phyloP scores from a whole-genome alignment of 768 basidiomycete species.

The Mycena vitilis region DNA sequence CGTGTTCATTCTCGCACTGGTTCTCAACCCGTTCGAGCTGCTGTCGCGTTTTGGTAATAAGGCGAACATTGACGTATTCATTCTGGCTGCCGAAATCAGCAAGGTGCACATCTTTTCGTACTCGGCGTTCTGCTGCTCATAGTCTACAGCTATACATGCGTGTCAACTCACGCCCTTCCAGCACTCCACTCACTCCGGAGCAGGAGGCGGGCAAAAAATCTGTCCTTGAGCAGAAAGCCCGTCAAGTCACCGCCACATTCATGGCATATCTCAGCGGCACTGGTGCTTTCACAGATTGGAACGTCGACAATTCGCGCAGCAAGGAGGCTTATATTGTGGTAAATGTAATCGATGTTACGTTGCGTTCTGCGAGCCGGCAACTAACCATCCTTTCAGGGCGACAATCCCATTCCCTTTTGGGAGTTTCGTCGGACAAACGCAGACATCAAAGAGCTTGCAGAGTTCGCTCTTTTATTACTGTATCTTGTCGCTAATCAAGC shows the following conservation, averaged over 20 bases:
- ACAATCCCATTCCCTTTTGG: not conserved
- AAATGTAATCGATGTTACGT: no score
- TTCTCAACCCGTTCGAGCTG: conserved; percentile 26
- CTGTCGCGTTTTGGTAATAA: conserved; percentile 19
- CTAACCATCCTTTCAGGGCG: not conserved
- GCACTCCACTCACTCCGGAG: not conserved
- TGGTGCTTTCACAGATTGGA: not conserved
- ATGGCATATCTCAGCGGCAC: conserved; percentile 14
- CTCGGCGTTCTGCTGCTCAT: no score
- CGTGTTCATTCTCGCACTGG: conserved; percentile 7
- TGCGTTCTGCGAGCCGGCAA: not conserved
- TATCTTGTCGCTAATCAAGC: conserved; percentile 25
- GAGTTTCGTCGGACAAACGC: not conserved
- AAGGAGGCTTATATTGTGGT: not conserved
- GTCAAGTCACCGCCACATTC: not conserved
- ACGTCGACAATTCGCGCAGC: not conserved
- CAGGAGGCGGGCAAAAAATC: not conserved
- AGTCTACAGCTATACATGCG: conserved; percentile 1
- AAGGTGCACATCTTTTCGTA: not conserved
- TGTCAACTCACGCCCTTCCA: conserved; percentile 1
- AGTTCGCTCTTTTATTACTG: conserved; percentile 6
- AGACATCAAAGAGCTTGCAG: not conserved
- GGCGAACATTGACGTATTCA: conserved; percentile 18
- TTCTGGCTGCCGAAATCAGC: not conserved
- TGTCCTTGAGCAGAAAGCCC: not conserved